Conservation (phyloP, 179 eudicot species). For the Corrigiola litoralis region DNA sequence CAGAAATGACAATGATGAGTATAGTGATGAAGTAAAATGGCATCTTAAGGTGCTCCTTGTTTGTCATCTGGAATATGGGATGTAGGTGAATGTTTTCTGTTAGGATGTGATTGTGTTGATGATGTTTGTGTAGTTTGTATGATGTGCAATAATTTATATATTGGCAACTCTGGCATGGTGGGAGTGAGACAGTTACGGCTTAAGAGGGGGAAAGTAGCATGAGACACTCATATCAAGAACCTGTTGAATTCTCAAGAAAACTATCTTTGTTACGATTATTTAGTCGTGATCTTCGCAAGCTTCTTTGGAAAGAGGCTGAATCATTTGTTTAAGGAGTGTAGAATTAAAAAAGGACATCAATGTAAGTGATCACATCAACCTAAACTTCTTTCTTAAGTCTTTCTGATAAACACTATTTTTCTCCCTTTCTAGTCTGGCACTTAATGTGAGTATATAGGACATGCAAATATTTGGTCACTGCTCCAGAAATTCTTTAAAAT, state of each 20-base stretch:
- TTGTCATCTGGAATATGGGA: neutral
- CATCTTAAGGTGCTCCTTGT: slow-evolving; percentile 7
- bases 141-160: slow-evolving; percentile 6
- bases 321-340: slow-evolving; percentile 22
- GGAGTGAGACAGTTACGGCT: neutral
- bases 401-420: neutral
- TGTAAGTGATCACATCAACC: slow-evolving; percentile 23
- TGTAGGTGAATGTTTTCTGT: neutral
- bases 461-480: too few relatives aligned
- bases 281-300: slow-evolving; percentile 18
- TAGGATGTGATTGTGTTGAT: neutral
- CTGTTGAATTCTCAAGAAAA: slow-evolving; percentile 14
- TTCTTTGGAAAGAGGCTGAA: slow-evolving; percentile 18
- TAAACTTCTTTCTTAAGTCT: slow-evolving; percentile 23
- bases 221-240: slow-evolving; percentile 26
- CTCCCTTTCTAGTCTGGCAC: neutral
- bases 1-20: slow-evolving; percentile 7
- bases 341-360: slow-evolving; percentile 8
- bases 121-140: slow-evolving; percentile 1
- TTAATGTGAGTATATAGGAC: too few relatives aligned
- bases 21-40: neutral
- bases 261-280: neutral
- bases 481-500: too few relatives aligned
- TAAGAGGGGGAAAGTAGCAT: slow-evolving; percentile 9
- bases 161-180: neutral